Conservation (phyloP, 768 basidiomycete species). For the Chalciporus chontae region DNA sequence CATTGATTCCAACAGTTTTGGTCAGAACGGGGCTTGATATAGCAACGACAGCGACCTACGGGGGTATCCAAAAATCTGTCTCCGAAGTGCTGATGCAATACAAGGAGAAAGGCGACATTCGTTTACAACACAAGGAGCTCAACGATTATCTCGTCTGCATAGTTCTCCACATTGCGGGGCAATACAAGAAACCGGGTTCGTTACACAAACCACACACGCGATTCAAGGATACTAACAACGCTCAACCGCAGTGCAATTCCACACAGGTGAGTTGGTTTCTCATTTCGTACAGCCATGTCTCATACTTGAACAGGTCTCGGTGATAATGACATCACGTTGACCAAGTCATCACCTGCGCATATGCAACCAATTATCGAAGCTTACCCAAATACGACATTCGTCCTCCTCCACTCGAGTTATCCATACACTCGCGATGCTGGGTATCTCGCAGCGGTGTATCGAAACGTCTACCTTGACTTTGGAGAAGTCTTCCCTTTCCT, state of each 20-base stretch:
- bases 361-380: constrained; percentile 67
- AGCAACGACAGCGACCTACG: constrained; percentile 20
- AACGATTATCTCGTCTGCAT: constrained; percentile 66
- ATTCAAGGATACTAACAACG: background rate
- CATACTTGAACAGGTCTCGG: constrained; percentile 45
- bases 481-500: constrained; percentile 75
- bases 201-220: background rate
- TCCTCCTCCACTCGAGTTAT: constrained; percentile 75
- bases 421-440: constrained; percentile 77
- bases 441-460: constrained; percentile 67
- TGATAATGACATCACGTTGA: constrained; percentile 63
- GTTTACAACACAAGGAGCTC: constrained; percentile 56
- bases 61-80: constrained; percentile 32
- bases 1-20: too few relatives aligned
- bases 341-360: constrained; percentile 57
- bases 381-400: constrained; percentile 55
- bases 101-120: constrained; percentile 37
- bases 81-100: constrained; percentile 33
- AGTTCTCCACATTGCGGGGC: constrained; percentile 50
- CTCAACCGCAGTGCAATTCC: constrained; percentile 65
- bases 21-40: constrained; percentile 64
- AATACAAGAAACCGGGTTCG: constrained; percentile 58
- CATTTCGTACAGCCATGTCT: background rate
- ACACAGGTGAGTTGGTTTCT: constrained; percentile 45
- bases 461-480: constrained; percentile 76